Evolutionary conservation across 441 rosid genomes (phyloP), one percentile per base, ranked within the genome.

Genomic region (Syzygium syzygioides): DNA sequence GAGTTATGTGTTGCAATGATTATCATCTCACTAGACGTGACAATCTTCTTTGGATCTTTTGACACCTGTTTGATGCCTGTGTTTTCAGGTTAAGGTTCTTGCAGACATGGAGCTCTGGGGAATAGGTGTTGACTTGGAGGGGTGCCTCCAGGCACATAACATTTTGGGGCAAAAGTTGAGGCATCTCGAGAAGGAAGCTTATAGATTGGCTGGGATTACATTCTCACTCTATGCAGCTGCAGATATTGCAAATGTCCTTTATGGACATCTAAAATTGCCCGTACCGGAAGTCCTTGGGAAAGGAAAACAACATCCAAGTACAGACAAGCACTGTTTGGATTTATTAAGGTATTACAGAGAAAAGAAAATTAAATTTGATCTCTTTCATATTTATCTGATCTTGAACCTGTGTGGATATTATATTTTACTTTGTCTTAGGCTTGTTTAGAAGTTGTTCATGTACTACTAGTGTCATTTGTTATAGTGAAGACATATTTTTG

Each of bases 71-170:
- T 91, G 87, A 89, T 89, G 86, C 88, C 88, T 86, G 62, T 79
- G 52, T 90, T 90, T 86, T 87, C 91, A 98, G 99, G 99, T 98
- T 83, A 94, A 92, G 92, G 95, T 97, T 91, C 96, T 98, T 66
- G 99, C 99, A 54, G 98, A 97, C 89, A 97, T 98, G 99, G 99
- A 98, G 92, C 94, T 94, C 62, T 95, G 98, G 96, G 99, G 99
- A 83, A 95, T 97, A 85, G 99, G 99, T 89, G 96, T 98, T 90
- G 96, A 97, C 93, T 93, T 96, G 95, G 98, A 96, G 92, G 97
- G 96, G 87, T 97, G 99, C 93, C 96, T 95, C 87, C 90, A 86
- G 90, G 99, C 99, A 89, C 96, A 96, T 55, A 94, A 92, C 90
- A 79, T 94, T 88, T 91, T 98, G 92, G 95, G 94, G 86, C 95